Evolutionary conservation across 108 stramenopile species (phyloP), one percentile per base, ranked within the genome.

Genomic region (Aurantiochytrium sp.): DNA sequence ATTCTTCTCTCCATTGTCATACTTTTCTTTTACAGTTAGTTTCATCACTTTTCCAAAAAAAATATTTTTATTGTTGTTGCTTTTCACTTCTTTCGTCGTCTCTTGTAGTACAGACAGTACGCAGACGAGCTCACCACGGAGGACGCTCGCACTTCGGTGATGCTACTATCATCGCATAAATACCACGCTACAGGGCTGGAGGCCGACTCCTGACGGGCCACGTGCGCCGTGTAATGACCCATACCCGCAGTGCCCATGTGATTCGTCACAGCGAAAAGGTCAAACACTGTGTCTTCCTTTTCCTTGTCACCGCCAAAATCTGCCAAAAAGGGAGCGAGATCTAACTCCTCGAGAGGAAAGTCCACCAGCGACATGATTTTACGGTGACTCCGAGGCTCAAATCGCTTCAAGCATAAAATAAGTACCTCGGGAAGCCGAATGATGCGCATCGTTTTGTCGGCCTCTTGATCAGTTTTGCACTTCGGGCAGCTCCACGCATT

Each of bases 191-290:
- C 76, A 12, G 12, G 10, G 76, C 49, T 23, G 49, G 76, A 8
- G 25, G 6, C 49, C 28, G 76, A 16, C 45, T 55, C 51, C 19
- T 47, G 51, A 6, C 51, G 49, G 12, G 76, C 76, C 76, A 53
- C 76, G 49, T 83, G 28, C n/a, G 76, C 76, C n/a, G 76, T 83
- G 76, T 83, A 83, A 45, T 83, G 76, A 23, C 76, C 76, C 45
- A 83, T 53, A 12, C 76, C 76, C 49, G 76, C 18, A 18, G 49
- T 53, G 6, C 76, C 76, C 14, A 53, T 53, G 51, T 83, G 76
- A 1, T 83, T 83, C 12, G 76, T 83, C 49, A 83, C 76, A 8
- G 76, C 76, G 2, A 83, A 83, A 53, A 83, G 51, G 51, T 83
- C 76, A 35, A 83, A 83, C 4, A 83, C n/a, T 19, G 76, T 47